Conservation (phyloP, 305 asterid genomes). For the Fraxinus sp. region DNA sequence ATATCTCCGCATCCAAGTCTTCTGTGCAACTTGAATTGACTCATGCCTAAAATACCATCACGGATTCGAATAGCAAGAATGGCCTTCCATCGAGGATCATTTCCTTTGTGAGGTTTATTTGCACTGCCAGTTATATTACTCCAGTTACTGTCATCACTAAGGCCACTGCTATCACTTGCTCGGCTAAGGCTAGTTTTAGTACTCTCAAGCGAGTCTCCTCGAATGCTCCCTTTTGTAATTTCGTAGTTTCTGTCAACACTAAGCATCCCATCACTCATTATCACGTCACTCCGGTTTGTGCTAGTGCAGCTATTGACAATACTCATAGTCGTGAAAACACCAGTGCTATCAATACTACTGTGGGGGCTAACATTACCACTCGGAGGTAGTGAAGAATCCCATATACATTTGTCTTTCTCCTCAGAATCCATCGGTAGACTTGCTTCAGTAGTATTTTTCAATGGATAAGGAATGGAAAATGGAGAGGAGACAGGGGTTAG, state of each 20-base stretch:
- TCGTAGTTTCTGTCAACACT: conserved; percentile 70
- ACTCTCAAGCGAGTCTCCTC: conserved; percentile 87
- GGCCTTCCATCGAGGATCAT: conserved; percentile 97
- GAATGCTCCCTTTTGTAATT: conserved; percentile 63
- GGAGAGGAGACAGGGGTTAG: conserved; percentile 47
- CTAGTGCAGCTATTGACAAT: conserved; percentile 79
- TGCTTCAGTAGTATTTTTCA: conserved; percentile 46
- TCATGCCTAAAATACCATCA: conserved; percentile 85
- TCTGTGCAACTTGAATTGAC: conserved; percentile 78
- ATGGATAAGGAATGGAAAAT: conserved; percentile 50
- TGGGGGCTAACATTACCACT: conserved; percentile 93
- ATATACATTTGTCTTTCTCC: conserved; percentile 77
- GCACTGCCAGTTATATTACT: conserved; percentile 82
- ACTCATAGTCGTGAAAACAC: conserved; percentile 76
- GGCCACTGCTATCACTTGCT: conserved; percentile 88
- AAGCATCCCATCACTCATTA: conserved; percentile 88
- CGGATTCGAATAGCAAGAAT: conserved; percentile 75
- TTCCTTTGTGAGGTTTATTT: conserved; percentile 95
- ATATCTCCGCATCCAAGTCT: conserved; percentile 95
- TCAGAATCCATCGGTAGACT: conserved; percentile 59
- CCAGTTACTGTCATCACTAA: conserved; percentile 96
- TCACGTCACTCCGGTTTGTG: conserved; percentile 71
- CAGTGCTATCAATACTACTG: conserved; percentile 79
- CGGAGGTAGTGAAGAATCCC: conserved; percentile 94
- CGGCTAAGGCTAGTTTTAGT: conserved; percentile 86